Base-by-base conservation (phyloP, 2,329 filamentous ascomycete genomes). In the Calonectria hongkongensis region DNA sequence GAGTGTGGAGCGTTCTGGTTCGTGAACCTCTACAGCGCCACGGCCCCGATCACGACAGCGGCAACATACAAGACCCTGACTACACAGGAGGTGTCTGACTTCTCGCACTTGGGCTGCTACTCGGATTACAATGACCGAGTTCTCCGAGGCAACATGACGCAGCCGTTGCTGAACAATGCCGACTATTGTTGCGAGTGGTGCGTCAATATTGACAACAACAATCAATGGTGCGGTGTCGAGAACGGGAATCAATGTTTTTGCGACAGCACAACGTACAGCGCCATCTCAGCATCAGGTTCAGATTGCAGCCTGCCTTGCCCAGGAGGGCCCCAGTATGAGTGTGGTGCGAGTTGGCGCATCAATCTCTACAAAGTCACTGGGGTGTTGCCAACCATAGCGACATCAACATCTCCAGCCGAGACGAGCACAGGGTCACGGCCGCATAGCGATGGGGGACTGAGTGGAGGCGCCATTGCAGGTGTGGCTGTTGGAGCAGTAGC, bases 171-270 rank as follows among this genome's bases (percentile, higher is more conserved):
- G 4, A 56, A 56, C 10, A 10, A 66, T 4, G 47, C 64, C 15
- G n/a, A 58, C 3, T 66, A 15, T 5, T 66, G 64, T 13, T 66
- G 64, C 50, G 64, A 66, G 45, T 66, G 48, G 64, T 66, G 64
- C 16, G 15, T 66, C 7, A 66, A 56, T 6, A 27, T 56, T 10
- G 28, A 66, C 50, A 66, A 47, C 48, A 58, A 66, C 28, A 45
- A 56, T 15, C 16, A 45, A 27, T 66, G 50, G 48, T 66, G 64
- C 18, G 64, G 64, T 2, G 64, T 66, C 10, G 48, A 66, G 27
- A 21, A 45, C 12, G 64, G 64, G 25, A 28, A 1, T 5, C 16
- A 66, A 16, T 66, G 48, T 6, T 54, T 28, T 15, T 66, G 64
- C 36, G 64, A 56, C 18, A 58, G 50, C 16, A 66, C 64, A 9